phyloP scores from a whole-genome alignment of 495 filamentous ascomycete genomes.

The Tuber brumale region DNA sequence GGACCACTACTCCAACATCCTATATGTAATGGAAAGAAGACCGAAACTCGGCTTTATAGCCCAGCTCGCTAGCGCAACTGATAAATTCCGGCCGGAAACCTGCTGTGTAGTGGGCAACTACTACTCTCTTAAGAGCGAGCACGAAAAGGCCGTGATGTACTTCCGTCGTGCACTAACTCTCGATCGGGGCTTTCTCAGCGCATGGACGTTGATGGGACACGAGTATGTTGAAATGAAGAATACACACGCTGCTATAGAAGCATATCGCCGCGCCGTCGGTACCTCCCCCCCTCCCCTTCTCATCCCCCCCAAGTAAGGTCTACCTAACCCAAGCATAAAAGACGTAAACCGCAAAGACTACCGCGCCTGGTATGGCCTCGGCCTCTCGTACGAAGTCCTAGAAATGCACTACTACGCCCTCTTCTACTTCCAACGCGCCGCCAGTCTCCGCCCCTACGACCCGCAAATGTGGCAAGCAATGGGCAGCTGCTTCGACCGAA shows the following conservation, averaged over 20 bases:
- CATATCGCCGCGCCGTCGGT: conserved; percentile 81
- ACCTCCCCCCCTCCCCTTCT: background rate
- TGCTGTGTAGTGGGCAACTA: conserved; percentile 97
- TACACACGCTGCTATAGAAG: conserved; percentile 96
- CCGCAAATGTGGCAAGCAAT: conserved; percentile 99
- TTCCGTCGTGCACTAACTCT: conserved; percentile 94
- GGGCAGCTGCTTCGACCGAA: conserved; percentile 79
- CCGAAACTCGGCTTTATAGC: conserved; percentile 89
- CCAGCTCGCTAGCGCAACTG: conserved; percentile 77
- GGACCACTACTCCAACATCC: conserved; percentile 92
- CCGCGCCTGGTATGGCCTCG: conserved; percentile 95
- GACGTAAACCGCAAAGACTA: conserved; percentile 96
- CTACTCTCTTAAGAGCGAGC: conserved; percentile 83
- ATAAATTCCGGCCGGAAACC: conserved; percentile 95
- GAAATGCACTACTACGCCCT: conserved; percentile 96
- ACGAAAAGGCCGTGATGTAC: conserved; percentile 97
- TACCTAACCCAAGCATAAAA: conserved; percentile 6
- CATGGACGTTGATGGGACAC: conserved; percentile 99
- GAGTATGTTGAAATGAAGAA: conserved; percentile 99
- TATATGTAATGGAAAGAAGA: conserved; percentile 81
- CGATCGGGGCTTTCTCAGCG: conserved; percentile 82
- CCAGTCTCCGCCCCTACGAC: conserved; percentile 82
- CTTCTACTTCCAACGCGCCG: conserved; percentile 96
- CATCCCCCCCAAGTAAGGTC: background rate
- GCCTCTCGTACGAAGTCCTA: conserved; percentile 93